Conservation (phyloP, 192 early-diverging fungal species). For the Piromyces sp. region DNA sequence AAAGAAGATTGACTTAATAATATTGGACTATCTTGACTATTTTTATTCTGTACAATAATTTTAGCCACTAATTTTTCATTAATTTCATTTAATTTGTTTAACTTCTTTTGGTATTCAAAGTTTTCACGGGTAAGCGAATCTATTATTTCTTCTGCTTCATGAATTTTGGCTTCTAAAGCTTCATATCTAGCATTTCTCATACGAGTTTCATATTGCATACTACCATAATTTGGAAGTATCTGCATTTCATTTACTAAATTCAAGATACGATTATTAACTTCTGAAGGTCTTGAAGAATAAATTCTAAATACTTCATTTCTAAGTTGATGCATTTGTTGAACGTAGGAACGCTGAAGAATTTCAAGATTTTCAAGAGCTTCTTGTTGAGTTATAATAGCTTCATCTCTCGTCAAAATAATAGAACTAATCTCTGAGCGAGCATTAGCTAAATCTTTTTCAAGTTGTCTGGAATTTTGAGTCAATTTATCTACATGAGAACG, state of each 20-base stretch:
- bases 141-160: not conserved
- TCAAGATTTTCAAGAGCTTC: not conserved
- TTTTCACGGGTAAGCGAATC: not conserved
- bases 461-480: not conserved
- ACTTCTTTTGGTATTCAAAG: not conserved
- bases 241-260: not conserved
- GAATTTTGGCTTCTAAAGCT: not conserved
- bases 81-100: not conserved
- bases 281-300: not conserved
- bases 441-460: not conserved
- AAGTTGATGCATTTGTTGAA: not conserved
- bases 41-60: not conserved
- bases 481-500: not conserved
- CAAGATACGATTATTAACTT: not conserved
- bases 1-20: not conserved
- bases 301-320: not conserved
- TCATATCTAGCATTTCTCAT: not conserved
- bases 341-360: not conserved
- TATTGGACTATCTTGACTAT: not conserved
- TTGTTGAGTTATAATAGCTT: not conserved
- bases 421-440: not conserved
- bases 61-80: not conserved
- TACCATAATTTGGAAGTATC: not conserved
- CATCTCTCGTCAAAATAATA: not conserved
- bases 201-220: not conserved